Evolutionary conservation across 345 rosid species (phyloP), one percentile per base, ranked within the genome.

Genomic region (Pistacia vera): DNA sequence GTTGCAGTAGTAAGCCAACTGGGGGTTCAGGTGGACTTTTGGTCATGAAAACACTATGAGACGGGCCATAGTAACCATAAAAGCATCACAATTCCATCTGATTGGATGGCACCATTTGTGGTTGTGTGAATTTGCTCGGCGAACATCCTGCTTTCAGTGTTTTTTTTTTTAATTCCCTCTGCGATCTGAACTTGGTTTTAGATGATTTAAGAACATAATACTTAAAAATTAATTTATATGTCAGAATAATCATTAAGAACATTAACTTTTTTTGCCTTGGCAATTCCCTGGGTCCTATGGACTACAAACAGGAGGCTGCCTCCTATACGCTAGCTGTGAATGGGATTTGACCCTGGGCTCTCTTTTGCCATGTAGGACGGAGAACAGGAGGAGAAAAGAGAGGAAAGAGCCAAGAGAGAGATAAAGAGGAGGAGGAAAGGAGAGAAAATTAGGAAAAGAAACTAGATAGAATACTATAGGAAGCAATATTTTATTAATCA

Each of bases 71-170:
- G 80, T 66, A 86, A 78, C 76, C 89, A 89, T 70, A 88, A 86
- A 77, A 81, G 88, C 84, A 85, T 88, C 68, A 83, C 86, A 35
- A 78, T 94, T 68, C 92, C 94, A 55, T 89, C 95, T 84, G 98
- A 96, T 82, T 96, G 98, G 99, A 92, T 93, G 87, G 99, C 85
- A 90, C 80, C 46, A 91, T 92, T 65, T 96, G 99, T 86, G 90
- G 89, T 44, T 96, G 99, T 78, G 88, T 96, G 81, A 96, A 96
- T 83, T 94, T 85, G 99, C 98, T 18, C 86, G 98, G 74, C 87
- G 98, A 63, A 96, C 92, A 33, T 92, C 97, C 63, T 96, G 99
- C 85, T 96, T 96, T 86, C 99, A 96, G 98, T 82, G 25, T 22
- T 22, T 22, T 22, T 22, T 44, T 8, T 28, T 41, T 7, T 1